Evolutionary conservation across 176 grass and related monocot species (phyloP).

Genomic region (Pontederia paniculata): DNA sequence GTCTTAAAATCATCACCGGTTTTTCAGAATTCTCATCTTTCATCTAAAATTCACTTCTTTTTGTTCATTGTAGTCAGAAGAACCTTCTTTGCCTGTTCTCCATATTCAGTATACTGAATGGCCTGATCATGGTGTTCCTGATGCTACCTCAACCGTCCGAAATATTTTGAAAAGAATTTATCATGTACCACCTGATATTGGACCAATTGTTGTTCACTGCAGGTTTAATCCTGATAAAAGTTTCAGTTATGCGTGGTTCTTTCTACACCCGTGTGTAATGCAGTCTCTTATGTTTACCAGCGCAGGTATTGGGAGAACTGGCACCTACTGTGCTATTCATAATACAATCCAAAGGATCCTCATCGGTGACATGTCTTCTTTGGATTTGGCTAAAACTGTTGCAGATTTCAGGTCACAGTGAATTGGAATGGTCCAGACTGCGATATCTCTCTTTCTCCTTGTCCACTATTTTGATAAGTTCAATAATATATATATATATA

Average conservation of each 20-base stretch:
- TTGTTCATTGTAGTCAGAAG: conserved; percentile 24
- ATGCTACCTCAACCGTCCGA: too few relatives aligned
- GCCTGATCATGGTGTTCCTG: too few relatives aligned
- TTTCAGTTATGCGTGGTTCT: not conserved
- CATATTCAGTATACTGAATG: conserved; percentile 75
- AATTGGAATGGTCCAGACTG: conserved; percentile 63
- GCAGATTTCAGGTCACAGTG: conserved; percentile 52
- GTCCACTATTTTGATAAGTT: too few relatives aligned
- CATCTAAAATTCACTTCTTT: not conserved
- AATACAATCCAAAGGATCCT: conserved; percentile 76
- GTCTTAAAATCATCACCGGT: too few relatives aligned
- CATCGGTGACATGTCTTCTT: conserved; percentile 42
- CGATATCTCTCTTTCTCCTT: conserved; percentile 28
- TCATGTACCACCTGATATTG: conserved; percentile 20
- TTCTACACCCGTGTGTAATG: not conserved
- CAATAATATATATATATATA: too few relatives aligned
- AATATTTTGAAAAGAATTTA: conserved; percentile 56
- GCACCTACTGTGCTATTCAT: conserved; percentile 65
- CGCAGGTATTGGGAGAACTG: conserved; percentile 88
- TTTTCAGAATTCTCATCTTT: too few relatives aligned
- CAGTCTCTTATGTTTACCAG: conserved; percentile 33
- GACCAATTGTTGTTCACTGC: conserved; percentile 88
- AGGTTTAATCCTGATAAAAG: conserved; percentile 34
- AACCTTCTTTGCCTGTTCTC: conserved; percentile 42
- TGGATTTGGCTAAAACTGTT: conserved; percentile 45